Base-by-base conservation (phyloP, 345 rosid species). In the Tarenaya hassleriana region DNA sequence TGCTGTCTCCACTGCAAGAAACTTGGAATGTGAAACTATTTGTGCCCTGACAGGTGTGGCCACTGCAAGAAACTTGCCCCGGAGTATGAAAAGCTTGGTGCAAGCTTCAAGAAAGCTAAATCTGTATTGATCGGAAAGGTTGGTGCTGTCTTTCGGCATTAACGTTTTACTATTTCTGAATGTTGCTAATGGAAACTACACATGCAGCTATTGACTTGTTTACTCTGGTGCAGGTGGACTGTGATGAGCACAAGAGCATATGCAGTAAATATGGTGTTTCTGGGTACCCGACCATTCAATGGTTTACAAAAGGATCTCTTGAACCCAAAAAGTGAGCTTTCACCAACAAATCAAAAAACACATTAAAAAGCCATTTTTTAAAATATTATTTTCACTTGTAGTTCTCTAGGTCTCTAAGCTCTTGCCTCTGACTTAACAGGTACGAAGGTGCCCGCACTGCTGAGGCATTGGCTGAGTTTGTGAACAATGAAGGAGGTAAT, bases 41-140 rank as follows among this genome's bases (percentile, higher is more conserved):
- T 0, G 16, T 18, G 35, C 27, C 53, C 16, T 2, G 47, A 37
- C 69, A 92, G 98, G 98, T 94, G 97, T 70, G 99, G 99, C 0
- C 99, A 94, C 74, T 88, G 99, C 76, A 86, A 94, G 77, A 94
- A 94, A 81, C 92, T 94, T 27, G 95, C 95, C 70, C 95, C 99
- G 0, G 97, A 94, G 54, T 88, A 78, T 34, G 99, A 88, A 73
- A 86, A 81, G 74, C 94, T 94, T 16, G 97, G 87, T 6, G 55
- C 83, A 34, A 94, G 94, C 78, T 94, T 88, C 70, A 83, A 75
- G 79, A 94, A 86, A 64, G 83, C 89, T 5, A 86, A 86, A 55
- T 80, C 94, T 38, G 66, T 88, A 49, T 67, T 94, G 78, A 94
- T 94, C 47, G 99, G 88, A 55, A 94, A 94, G 95, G 98, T 84